Conservation (phyloP, 1,284 basidiomycete genomes). For the Heterobasidion irregulare region DNA sequence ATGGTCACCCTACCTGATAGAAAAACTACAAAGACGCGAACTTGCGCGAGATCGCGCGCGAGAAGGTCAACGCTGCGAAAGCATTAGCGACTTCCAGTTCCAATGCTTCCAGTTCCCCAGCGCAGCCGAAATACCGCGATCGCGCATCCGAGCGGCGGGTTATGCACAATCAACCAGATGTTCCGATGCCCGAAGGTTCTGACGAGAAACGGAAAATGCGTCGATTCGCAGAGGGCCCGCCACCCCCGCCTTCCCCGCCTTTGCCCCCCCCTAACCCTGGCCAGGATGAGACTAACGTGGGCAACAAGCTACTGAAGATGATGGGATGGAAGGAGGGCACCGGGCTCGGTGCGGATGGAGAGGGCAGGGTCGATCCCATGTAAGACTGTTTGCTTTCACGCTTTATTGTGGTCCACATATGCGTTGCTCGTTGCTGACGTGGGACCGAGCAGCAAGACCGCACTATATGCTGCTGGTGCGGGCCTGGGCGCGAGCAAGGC, state of each 20-base stretch:
- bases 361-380: slow-evolving; percentile 84
- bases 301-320: slow-evolving; percentile 87
- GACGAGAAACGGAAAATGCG: slow-evolving; percentile 36
- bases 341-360: slow-evolving; percentile 75
- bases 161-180: slow-evolving; percentile 85
- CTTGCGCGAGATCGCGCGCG: slow-evolving; percentile 64
- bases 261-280: slow-evolving; percentile 56
- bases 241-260: slow-evolving; percentile 53
- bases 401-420: neutral
- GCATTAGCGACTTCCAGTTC: slow-evolving; percentile 21
- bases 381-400: neutral
- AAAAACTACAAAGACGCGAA: slow-evolving; percentile 73
- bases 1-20: slow-evolving; percentile 29
- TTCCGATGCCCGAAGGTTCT: slow-evolving; percentile 50
- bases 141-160: slow-evolving; percentile 83
- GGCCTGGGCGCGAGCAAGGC: slow-evolving; percentile 86
- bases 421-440: slow-evolving; percentile 8
- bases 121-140: slow-evolving; percentile 80
- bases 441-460: slow-evolving; percentile 47
- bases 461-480: slow-evolving; percentile 79
- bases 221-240: slow-evolving; percentile 46
- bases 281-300: slow-evolving; percentile 75
- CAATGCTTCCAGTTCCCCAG: slow-evolving; percentile 15
- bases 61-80: slow-evolving; percentile 51
- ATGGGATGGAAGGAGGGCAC: slow-evolving; percentile 93